Evolutionary conservation across 345 rosid genomes (phyloP).

Genomic region (Murraya koenigii): DNA sequence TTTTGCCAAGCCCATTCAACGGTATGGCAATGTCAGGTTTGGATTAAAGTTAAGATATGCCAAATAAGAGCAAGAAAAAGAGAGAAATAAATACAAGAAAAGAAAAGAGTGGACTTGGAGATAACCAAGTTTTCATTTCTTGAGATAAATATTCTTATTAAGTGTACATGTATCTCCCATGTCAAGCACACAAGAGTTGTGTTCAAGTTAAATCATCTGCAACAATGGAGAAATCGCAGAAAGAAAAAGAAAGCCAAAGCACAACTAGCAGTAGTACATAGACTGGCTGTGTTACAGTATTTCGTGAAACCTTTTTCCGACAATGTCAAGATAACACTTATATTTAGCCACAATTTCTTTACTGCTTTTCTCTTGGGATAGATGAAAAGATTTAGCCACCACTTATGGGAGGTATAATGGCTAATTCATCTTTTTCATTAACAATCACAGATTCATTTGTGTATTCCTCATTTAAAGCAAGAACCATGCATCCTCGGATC

Average conservation of each 20-base stretch:
- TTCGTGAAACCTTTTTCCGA: not conserved
- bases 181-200: too few relatives aligned
- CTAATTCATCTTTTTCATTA: constrained; percentile 79
- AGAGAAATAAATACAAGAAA: too few relatives aligned
- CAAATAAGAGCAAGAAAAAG: too few relatives aligned
- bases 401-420: constrained; percentile 95
- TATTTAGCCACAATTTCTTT: not conserved
- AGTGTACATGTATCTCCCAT: too few relatives aligned
- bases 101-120: too few relatives aligned
- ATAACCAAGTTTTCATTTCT: too few relatives aligned
- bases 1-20: too few relatives aligned
- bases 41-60: too few relatives aligned
- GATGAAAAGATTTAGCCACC: constrained; percentile 56
- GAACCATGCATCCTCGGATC: constrained; percentile 65
- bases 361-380: not conserved
- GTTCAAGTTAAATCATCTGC: not conserved
- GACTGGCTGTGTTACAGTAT: not conserved
- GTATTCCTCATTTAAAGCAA: constrained; percentile 81
- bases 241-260: not conserved
- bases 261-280: not conserved
- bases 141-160: too few relatives aligned
- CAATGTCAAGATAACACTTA: not conserved
- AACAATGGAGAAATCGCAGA: not conserved
- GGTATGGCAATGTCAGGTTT: too few relatives aligned
- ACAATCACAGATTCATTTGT: constrained; percentile 52